Conservation (phyloP, 2,329 filamentous ascomycete genomes). For the Aspergillus udagawae region DNA sequence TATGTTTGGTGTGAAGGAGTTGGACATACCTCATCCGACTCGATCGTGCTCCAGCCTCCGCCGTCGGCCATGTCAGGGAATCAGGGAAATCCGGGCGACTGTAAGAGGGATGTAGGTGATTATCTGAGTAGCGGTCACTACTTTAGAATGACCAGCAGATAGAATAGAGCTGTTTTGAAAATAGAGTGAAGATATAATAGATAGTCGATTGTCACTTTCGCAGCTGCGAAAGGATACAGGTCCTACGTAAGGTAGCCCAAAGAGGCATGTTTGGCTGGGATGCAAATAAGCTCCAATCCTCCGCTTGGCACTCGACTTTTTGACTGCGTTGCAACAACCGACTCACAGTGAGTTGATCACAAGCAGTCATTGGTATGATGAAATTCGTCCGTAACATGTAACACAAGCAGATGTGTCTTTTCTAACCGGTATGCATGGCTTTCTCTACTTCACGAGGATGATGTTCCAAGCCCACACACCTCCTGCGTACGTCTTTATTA, state of each 20-base stretch:
- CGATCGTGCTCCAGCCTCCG: slow-evolving; percentile 91
- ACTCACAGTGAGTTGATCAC: no score
- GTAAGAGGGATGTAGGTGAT: background rate
- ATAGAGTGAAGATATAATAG: background rate
- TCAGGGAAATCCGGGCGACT: slow-evolving; percentile 32
- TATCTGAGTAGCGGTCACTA: background rate
- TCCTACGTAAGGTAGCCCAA: background rate
- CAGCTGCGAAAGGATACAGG: background rate
- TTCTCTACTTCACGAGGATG: background rate
- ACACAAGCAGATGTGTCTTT: no score
- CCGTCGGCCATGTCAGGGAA: slow-evolving; percentile 58
- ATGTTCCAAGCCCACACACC: background rate
- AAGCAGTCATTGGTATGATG: background rate
- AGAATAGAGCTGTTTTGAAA: background rate
- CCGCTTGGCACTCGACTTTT: background rate
- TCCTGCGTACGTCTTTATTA: no score
- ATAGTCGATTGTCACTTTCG: background rate
- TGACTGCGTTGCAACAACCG: no score
- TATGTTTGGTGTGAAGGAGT: slow-evolving; percentile 1
- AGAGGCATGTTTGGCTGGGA: background rate
- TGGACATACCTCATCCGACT: slow-evolving; percentile 80
- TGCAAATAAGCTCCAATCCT: background rate
- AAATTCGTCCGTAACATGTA: background rate
- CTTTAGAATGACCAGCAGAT: background rate
- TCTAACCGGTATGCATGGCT: background rate